phyloP scores from a whole-genome alignment of 2,329 filamentous ascomycete species.

The Talaromyces sp. region DNA sequence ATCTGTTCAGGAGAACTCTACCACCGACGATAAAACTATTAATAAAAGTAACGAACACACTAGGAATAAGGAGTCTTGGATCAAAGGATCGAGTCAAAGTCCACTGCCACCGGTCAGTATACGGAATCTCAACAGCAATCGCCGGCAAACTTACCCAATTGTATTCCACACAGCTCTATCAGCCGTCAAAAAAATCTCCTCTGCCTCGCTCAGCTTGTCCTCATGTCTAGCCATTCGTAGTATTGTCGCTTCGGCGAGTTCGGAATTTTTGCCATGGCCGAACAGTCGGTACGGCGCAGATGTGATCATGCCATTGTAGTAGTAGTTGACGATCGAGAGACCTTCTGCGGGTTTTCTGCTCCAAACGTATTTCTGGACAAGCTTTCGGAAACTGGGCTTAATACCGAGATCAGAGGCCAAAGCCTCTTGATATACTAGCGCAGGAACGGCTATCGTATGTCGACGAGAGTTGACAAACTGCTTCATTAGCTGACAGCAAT shows the following conservation, averaged over 20 bases:
- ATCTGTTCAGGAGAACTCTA: background rate
- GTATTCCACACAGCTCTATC: constrained; percentile 4
- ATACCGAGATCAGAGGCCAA: constrained; percentile 34
- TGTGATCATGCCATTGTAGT: constrained; percentile 37
- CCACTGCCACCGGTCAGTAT: background rate
- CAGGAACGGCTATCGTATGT: constrained; percentile 28
- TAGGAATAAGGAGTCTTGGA: constrained; percentile 8
- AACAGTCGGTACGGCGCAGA: constrained; percentile 37
- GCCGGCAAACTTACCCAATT: background rate
- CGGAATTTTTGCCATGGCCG: constrained; percentile 30
- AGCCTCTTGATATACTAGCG: constrained; percentile 32
- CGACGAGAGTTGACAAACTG: constrained; percentile 32
- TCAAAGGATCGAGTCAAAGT: constrained; percentile 6
- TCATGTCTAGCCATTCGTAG: constrained; percentile 27
- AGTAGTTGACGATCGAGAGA: constrained; percentile 28
- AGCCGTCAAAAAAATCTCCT: constrained; percentile 18
- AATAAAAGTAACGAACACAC: constrained; percentile 1
- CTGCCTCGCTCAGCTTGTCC: constrained; percentile 25
- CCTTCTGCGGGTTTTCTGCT: constrained; percentile 26
- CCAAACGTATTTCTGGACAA: constrained; percentile 26
- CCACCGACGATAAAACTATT: background rate
- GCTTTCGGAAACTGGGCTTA: constrained; percentile 28
- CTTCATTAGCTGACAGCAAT: constrained; percentile 1
- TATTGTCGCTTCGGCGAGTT: constrained; percentile 33
- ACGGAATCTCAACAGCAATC: background rate